These are phyloP conservation scores for Cucurbita maxima DNA, from an alignment of 306 rosid species.

Conservation along the genomic window DNA sequence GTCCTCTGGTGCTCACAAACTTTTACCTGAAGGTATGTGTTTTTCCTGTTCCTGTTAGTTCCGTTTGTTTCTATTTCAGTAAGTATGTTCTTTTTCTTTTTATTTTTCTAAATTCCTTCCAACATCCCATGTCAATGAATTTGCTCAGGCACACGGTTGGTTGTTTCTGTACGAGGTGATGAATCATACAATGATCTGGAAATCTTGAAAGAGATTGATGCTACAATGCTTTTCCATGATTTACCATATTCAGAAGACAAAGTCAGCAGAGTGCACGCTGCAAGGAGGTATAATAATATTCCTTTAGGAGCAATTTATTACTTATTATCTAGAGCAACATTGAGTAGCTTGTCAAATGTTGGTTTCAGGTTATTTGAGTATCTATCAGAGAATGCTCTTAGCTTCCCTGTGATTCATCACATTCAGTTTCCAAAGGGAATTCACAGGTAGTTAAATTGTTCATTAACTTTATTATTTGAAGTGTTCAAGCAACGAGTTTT, in stretches of 20 bases:
- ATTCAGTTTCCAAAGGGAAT: conserved; percentile 69
- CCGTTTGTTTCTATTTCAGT: not conserved
- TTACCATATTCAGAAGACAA: conserved; percentile 57
- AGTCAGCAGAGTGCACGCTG: conserved; percentile 82
- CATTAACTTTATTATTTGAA: conserved; percentile 3
- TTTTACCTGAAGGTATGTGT: conserved; percentile 68
- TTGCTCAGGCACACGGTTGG: conserved; percentile 72
- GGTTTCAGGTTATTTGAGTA: conserved; percentile 63
- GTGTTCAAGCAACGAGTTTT: not conserved
- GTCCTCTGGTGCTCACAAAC: conserved; percentile 77
- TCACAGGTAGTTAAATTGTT: conserved; percentile 41
- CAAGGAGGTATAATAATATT: conserved; percentile 50
- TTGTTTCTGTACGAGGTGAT: conserved; percentile 72
- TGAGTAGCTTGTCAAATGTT: not conserved
- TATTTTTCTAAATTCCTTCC: not conserved
- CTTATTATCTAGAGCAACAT: not conserved
- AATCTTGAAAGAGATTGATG: conserved; percentile 56
- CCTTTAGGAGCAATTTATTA: not conserved
- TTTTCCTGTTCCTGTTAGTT: not conserved
- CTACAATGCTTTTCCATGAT: conserved; percentile 80
- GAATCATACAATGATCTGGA: conserved; percentile 69
- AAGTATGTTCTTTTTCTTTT: not conserved
- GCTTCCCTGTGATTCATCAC: conserved; percentile 87
- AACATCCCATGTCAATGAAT: conserved; percentile 5
- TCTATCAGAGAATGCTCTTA: conserved; percentile 51